phyloP scores from a whole-genome alignment of 768 basidiomycete genomes.

The Pleurotus cornucopiae region DNA sequence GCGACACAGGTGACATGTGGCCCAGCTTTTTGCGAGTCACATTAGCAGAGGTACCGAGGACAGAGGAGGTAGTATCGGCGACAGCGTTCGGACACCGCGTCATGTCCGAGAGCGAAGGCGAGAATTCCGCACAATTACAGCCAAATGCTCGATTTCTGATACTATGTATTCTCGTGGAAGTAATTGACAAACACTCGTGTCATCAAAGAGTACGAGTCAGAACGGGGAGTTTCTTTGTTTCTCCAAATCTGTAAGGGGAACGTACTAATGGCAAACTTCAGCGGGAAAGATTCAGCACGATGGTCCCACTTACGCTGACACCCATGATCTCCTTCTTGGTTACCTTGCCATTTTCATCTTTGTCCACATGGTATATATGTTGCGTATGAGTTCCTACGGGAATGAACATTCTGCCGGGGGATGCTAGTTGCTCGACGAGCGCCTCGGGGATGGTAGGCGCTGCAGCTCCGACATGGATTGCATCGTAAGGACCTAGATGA shows the following conservation, averaged over 20 bases:
- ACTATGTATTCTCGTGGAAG: too few relatives aligned
- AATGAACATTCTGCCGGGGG: conserved; percentile 85
- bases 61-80: too few relatives aligned
- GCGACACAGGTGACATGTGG: too few relatives aligned
- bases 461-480: conserved; percentile 94
- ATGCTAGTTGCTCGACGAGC: conserved; percentile 75
- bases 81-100: too few relatives aligned
- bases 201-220: too few relatives aligned
- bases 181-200: too few relatives aligned
- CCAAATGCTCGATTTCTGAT: too few relatives aligned
- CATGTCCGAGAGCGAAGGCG: too few relatives aligned
- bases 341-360: conserved; percentile 65
- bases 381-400: conserved; percentile 70
- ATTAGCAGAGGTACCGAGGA: too few relatives aligned
- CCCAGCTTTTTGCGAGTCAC: too few relatives aligned
- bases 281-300: conserved; percentile 5
- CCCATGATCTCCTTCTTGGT: conserved; percentile 66
- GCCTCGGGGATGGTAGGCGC: conserved; percentile 66
- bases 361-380: conserved; percentile 75
- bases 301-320: conserved; percentile 58
- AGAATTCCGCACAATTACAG: too few relatives aligned
- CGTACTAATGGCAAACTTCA: conserved; percentile 40
- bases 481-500: conserved; percentile 63
- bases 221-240: conserved; percentile 23
- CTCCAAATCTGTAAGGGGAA: conserved; percentile 64